Base-by-base conservation (phyloP, 805 yeast genomes). In the Lachancea lanzarotensis region DNA sequence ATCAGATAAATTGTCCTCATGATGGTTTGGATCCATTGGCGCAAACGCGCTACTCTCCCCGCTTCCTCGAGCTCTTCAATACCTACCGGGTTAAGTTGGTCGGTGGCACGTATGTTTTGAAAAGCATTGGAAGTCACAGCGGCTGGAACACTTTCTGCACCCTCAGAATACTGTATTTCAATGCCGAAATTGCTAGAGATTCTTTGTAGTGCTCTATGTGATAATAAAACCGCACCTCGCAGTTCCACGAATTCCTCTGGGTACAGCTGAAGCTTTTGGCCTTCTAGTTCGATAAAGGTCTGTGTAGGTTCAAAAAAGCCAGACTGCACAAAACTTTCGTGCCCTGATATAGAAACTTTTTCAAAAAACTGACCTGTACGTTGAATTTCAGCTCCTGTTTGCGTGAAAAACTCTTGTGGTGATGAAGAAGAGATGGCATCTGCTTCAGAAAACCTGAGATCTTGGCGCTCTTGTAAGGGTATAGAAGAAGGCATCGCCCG, bases 271-370 rank as follows among this genome's bases (percentile, higher is more conserved):
- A 58, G 31, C 9, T 34, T 26, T 8, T 33, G 32, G 22, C 32
- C 49, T 8, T 26, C 45, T n/a, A 52, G 32, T 16, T 42, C 40
- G 25, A 55, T 26, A 18, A 30, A 30, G 17, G 39, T 27, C 6
- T 26, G 22, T 12, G 31, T n/a, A 12, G 51, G 51, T 22, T 58
- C 54, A 29, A 57, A 48, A 25, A 46, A 37, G 4, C 44, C 39
- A 5, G 50, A 38, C 16, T 54, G 53, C 22, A 67, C 51, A 16
- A 53, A 56, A 0, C 51, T 52, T 18, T 48, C 48, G 9, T 56
- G 47, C n/a, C 55, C 64, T 27, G 56, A 46, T 4, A 62, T 41
- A 5, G 53, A 33, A 34, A 61, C 55, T 38, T 47, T 51, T 5
- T 54, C 59, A 40, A 53, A 62, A 4, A 47, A 15, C 4, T 51